Evolutionary conservation across 1,139 yeast species (phyloP).

Genomic region (Geotrichum europaeum): DNA sequence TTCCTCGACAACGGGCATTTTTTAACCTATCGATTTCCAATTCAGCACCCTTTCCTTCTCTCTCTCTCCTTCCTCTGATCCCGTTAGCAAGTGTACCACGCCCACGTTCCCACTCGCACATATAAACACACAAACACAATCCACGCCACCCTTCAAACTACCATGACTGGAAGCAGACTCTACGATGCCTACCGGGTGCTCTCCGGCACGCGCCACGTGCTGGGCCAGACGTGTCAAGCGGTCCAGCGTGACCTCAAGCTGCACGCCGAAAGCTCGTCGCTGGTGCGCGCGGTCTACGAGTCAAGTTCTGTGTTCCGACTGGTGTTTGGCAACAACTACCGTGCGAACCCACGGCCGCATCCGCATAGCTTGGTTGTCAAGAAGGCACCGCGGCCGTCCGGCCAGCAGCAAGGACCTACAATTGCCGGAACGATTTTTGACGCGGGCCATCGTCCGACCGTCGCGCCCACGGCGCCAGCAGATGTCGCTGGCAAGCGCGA

Average conservation of each 20-base stretch:
- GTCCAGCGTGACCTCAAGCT: conserved; percentile 3
- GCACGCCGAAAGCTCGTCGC: conserved; percentile 7
- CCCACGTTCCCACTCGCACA: neutral
- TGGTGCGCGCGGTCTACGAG: conserved; percentile 10
- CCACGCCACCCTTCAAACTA: neutral
- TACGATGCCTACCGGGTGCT: conserved; percentile 23
- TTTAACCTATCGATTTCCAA: neutral
- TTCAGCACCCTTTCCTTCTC: neutral
- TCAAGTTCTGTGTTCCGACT: conserved; percentile 1
- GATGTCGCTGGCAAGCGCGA: conserved; percentile 6
- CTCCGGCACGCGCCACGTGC: conserved; percentile 19
- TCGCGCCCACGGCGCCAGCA: neutral
- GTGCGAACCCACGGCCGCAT: conserved; percentile 6
- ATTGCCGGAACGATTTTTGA: conserved; percentile 8
- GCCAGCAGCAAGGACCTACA: neutral
- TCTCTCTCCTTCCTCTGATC: neutral
- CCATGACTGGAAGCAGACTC: conserved; percentile 18
- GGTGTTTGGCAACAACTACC: conserved; percentile 5
- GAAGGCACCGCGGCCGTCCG: neutral
- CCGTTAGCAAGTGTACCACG: neutral
- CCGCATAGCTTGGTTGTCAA: neutral
- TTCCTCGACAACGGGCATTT: neutral
- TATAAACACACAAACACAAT: neutral
- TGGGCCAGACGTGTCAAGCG: neutral
- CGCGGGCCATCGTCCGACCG: conserved; percentile 5